Percentiles rank a stretch among this genome's conserved stretches.
Evolutionary conservation across 2,329 filamentous ascomycete species (phyloP).

Genomic region (Tolypocladium capitatum): DNA sequence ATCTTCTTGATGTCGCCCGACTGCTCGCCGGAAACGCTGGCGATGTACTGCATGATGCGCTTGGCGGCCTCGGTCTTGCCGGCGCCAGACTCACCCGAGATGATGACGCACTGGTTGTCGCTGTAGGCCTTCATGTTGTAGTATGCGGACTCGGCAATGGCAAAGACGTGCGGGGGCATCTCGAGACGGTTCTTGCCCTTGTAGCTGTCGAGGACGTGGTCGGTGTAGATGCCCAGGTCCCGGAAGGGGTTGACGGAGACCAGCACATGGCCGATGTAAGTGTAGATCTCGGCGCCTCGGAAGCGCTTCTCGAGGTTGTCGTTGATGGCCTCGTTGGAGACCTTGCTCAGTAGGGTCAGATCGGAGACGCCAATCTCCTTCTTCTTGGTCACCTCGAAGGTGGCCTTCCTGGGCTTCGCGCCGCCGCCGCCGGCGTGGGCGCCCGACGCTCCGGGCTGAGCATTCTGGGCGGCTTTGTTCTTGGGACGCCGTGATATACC

Average conservation of each 20-base stretch:
- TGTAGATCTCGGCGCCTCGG: slow-evolving; percentile 96
- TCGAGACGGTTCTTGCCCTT: slow-evolving; percentile 94
- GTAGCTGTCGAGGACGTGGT: slow-evolving; percentile 84
- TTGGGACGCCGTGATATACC: slow-evolving; percentile 28
- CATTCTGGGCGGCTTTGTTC: slow-evolving; percentile 23
- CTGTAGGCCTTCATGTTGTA: slow-evolving; percentile 99
- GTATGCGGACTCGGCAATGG: slow-evolving; percentile 89
- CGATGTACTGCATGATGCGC: slow-evolving; percentile 99
- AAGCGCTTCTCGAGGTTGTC: slow-evolving; percentile 98
- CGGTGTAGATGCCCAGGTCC: slow-evolving; percentile 96
- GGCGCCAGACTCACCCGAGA: slow-evolving; percentile 93
- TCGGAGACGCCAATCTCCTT: slow-evolving; percentile 98
- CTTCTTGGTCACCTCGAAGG: slow-evolving; percentile 94
- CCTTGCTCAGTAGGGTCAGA: slow-evolving; percentile 93
- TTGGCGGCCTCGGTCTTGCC: slow-evolving; percentile 98
- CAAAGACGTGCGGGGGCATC: slow-evolving; percentile 91
- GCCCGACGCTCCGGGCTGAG: slow-evolving; percentile 25
- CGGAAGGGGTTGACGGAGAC: slow-evolving; percentile 98
- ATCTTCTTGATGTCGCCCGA: slow-evolving; percentile 87
- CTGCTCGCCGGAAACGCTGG: slow-evolving; percentile 78
- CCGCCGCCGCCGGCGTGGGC: slow-evolving; percentile 20
- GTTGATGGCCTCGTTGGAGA: slow-evolving; percentile 98
- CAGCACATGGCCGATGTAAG: slow-evolving; percentile 98
- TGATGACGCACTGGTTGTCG: slow-evolving; percentile 98
- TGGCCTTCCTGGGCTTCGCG: slow-evolving; percentile 81